Evolutionary conservation across 2,329 filamentous ascomycete genomes (phyloP).

Genomic region (Periconia digitata): DNA sequence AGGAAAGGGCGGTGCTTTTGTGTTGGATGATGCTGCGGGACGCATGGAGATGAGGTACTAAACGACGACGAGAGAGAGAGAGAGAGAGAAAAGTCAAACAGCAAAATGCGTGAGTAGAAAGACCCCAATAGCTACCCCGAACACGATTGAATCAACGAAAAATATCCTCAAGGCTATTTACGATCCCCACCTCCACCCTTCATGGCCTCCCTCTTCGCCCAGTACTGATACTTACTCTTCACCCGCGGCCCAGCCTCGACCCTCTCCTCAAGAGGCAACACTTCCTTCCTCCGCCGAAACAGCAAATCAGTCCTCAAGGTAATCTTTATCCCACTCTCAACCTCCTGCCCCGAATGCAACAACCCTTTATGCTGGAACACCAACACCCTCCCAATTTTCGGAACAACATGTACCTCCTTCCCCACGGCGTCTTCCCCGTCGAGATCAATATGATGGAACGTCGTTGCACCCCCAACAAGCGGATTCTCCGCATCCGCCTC

Average conservation of each 20-base stretch:
- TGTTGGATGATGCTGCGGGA: too few species aligned
- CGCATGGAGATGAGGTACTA: too few species aligned
- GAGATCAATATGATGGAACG: background rate
- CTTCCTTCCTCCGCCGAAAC: background rate
- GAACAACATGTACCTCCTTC: background rate
- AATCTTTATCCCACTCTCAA: background rate
- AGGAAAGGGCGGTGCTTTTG: too few species aligned
- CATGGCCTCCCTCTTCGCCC: background rate
- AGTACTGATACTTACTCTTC: background rate
- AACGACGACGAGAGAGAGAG: too few species aligned
- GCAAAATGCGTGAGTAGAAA: too few species aligned
- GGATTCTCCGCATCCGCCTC: background rate
- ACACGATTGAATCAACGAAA: too few species aligned
- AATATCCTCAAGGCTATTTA: too few species aligned
- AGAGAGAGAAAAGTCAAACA: too few species aligned
- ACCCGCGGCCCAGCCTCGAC: background rate
- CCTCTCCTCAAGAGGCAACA: background rate
- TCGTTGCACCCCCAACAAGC: background rate
- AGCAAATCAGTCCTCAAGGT: background rate
- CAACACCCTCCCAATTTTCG: background rate
- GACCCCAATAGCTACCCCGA: too few species aligned
- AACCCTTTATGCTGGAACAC: background rate
- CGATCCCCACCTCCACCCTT: background rate
- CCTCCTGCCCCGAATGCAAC: background rate
- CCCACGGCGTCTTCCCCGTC: background rate